Percentiles rank a stretch among this genome's conserved stretches.
These are phyloP conservation scores for Garcia nutans DNA, from an alignment of 345 rosid genomes.

Conservation along the genomic window DNA sequence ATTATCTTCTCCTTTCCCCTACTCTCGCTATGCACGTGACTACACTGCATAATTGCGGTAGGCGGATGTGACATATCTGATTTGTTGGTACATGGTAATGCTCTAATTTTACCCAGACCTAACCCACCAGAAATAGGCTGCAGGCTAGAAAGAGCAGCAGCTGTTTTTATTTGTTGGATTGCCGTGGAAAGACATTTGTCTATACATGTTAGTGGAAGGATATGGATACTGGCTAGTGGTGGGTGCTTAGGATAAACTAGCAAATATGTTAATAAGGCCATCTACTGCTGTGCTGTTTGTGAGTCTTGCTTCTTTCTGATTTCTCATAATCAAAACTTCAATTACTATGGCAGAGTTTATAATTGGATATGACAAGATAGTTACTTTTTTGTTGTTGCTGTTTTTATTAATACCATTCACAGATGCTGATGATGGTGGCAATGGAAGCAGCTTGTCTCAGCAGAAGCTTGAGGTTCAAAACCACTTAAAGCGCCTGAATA, in stretches of 20 bases:
- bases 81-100: no score
- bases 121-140: neutral
- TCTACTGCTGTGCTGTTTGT: neutral
- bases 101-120: neutral
- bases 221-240: neutral
- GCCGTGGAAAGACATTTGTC: constrained; percentile 7
- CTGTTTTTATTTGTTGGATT: neutral
- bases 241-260: constrained; percentile 26
- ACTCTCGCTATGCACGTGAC: no score
- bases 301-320: neutral
- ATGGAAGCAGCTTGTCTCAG: constrained; percentile 26
- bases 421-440: neutral
- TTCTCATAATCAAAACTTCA: neutral
- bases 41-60: no score
- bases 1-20: no score
- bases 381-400: neutral
- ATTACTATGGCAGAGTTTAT: neutral
- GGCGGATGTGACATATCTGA: no score
- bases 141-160: neutral
- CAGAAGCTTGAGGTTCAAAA: constrained; percentile 66
- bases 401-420: constrained; percentile 23
- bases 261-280: neutral
- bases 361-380: neutral
- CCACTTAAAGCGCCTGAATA: constrained; percentile 84
- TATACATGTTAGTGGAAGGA: neutral